phyloP scores from a whole-genome alignment of 2,329 filamentous ascomycete species.

The Ceratocystis diversiconidia region DNA sequence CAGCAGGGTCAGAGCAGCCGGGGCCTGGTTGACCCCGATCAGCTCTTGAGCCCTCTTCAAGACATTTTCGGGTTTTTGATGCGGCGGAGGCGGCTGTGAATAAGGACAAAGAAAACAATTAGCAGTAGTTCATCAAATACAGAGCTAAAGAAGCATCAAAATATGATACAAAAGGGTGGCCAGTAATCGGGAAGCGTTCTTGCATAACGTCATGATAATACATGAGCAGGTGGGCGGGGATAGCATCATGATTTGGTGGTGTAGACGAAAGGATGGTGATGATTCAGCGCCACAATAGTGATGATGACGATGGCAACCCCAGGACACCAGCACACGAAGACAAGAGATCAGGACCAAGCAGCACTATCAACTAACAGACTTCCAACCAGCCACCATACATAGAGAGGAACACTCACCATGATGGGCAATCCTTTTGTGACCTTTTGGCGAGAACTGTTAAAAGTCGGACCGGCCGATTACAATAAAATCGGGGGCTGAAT shows the following conservation, averaged over 20 bases:
- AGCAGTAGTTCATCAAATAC: slow-evolving; percentile 1
- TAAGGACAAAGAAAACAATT: slow-evolving; percentile 14
- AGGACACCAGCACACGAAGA: not conserved
- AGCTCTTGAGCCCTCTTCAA: slow-evolving; percentile 97
- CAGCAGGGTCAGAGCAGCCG: slow-evolving; percentile 82
- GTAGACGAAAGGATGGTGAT: not conserved
- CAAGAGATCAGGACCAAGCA: not conserved
- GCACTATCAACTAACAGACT: not conserved
- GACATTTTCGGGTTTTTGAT: slow-evolving; percentile 98
- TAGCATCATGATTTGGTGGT: not conserved
- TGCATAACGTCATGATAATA: no score
- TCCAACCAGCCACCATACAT: not conserved
- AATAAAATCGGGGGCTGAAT: not conserved
- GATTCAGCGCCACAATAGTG: not conserved
- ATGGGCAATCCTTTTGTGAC: slow-evolving; percentile 22
- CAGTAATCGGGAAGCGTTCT: no score
- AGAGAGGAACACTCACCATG: slow-evolving; percentile 21
- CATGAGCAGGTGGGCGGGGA: not conserved
- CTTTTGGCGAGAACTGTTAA: slow-evolving; percentile 5
- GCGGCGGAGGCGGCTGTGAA: slow-evolving; percentile 74
- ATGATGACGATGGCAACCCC: not conserved
- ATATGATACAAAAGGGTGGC: no score
- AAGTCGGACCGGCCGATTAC: slow-evolving; percentile 14
- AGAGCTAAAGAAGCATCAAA: not conserved
- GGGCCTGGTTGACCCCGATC: slow-evolving; percentile 88